A percentile compares a stretch with the other conserved stretches of the same genome.
Conservation (phyloP, 352 stramenopile species). For the Phytophthora tentaculata region DNA sequence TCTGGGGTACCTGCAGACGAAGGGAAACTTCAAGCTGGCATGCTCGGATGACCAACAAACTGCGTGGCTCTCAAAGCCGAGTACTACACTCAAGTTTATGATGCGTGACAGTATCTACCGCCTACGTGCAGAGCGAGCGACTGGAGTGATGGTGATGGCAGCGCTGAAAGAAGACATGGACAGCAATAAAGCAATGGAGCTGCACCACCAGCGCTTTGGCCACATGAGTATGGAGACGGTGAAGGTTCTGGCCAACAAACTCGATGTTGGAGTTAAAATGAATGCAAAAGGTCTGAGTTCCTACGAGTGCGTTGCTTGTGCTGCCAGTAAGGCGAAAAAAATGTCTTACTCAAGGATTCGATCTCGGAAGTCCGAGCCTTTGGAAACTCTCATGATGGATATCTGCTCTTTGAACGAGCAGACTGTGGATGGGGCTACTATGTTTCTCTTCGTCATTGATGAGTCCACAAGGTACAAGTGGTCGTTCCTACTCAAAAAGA, state of each 20-base stretch:
- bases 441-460: neutral
- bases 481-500: neutral
- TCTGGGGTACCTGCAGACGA: neutral
- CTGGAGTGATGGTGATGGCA: neutral
- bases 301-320: neutral
- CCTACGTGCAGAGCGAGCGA: neutral
- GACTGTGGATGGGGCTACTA: too few species aligned
- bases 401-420: too few species aligned
- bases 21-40: neutral
- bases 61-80: neutral
- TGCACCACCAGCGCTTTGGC: neutral
- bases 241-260: neutral
- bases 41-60: neutral
- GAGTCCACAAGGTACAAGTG: neutral
- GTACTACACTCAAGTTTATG: neutral
- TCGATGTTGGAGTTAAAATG: neutral
- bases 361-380: neutral
- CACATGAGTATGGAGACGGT: neutral
- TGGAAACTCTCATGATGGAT: neutral
- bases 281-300: neutral
- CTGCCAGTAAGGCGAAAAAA: neutral
- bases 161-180: neutral
- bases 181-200: neutral
- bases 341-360: neutral
- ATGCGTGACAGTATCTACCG: neutral